Percentiles rank a stretch among this genome's conserved stretches.
These are phyloP conservation scores for Fagopyrum homotropicum DNA, from an alignment of 148 eudicot species.

Conservation along the genomic window DNA sequence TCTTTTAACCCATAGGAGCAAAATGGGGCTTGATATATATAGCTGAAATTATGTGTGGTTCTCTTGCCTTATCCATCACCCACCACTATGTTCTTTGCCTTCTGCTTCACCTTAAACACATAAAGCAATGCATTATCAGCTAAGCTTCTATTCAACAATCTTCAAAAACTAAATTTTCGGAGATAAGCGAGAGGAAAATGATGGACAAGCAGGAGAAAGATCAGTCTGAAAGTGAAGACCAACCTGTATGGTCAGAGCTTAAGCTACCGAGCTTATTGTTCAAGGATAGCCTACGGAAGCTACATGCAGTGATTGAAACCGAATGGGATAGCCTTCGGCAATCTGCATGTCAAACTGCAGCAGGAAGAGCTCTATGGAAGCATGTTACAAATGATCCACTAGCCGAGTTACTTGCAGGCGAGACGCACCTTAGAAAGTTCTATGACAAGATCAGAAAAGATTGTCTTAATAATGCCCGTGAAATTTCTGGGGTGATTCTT, in stretches of 20 bases:
- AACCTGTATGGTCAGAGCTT: slow-evolving; percentile 52
- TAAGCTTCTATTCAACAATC: slow-evolving; percentile 19
- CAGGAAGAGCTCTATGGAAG: slow-evolving; percentile 90
- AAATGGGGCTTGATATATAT: slow-evolving; percentile 28
- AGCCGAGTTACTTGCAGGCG: slow-evolving; percentile 88
- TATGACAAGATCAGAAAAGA: slow-evolving; percentile 83
- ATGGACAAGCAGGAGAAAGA: slow-evolving; percentile 32
- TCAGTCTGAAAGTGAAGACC: slow-evolving; percentile 20
- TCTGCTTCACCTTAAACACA: not conserved
- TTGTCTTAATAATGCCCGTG: slow-evolving; percentile 49
- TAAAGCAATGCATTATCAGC: slow-evolving; percentile 32
- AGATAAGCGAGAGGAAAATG: slow-evolving; percentile 24
- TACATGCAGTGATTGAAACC: slow-evolving; percentile 50
- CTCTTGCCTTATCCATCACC: slow-evolving; percentile 82
- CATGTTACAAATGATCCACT: slow-evolving; percentile 67
- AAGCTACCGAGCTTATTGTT: slow-evolving; percentile 43
- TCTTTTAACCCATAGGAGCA: slow-evolving; percentile 21
- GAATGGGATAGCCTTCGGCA: slow-evolving; percentile 59
- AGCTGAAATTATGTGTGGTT: slow-evolving; percentile 71
- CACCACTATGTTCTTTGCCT: not conserved
- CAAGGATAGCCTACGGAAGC: slow-evolving; percentile 27
- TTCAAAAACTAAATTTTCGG: slow-evolving; percentile 9
- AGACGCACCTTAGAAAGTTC: slow-evolving; percentile 48
- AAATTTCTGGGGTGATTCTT: slow-evolving; percentile 87
- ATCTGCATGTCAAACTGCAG: slow-evolving; percentile 90